These are phyloP conservation scores for Metschnikowia bowlesiae DNA, from an alignment of 805 yeast genomes.

Conservation along the genomic window DNA sequence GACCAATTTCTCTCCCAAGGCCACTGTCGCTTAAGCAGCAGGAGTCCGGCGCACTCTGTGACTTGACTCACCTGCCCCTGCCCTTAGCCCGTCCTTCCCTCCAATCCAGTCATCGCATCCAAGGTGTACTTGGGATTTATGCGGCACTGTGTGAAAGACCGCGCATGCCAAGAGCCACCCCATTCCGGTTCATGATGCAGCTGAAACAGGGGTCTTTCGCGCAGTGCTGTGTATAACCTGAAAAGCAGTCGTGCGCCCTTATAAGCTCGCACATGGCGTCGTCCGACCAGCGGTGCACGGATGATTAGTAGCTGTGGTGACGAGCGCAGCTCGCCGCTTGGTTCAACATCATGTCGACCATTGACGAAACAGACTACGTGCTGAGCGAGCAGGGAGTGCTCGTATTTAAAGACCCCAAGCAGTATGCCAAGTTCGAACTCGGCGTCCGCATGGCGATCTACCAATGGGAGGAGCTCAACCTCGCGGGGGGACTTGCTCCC, in stretches of 20 bases:
- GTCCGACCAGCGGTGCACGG: too few relatives aligned
- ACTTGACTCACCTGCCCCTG: not conserved
- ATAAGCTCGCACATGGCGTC: too few relatives aligned
- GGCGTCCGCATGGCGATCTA: conserved; percentile 89
- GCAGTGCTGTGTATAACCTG: too few relatives aligned
- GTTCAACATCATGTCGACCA: conserved; percentile 22
- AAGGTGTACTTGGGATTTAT: too few relatives aligned
- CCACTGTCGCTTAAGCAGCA: not conserved
- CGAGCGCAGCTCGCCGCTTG: not conserved
- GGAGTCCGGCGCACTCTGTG: not conserved
- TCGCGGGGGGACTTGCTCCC: conserved; percentile 98
- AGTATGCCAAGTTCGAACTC: conserved; percentile 82
- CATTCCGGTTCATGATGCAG: too few relatives aligned
- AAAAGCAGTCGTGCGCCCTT: too few relatives aligned
- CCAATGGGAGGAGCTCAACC: conserved; percentile 80
- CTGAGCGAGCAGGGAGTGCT: conserved; percentile 44
- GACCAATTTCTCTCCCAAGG: not conserved
- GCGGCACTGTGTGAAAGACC: too few relatives aligned
- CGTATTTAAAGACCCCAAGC: conserved; percentile 52
- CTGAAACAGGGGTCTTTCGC: too few relatives aligned
- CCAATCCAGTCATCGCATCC: too few relatives aligned
- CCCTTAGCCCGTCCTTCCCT: not conserved
- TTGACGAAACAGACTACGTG: conserved; percentile 49
- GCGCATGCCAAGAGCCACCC: too few relatives aligned
- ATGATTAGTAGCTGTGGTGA: too few relatives aligned